Evolutionary conservation across 169 alveolate species (phyloP), one percentile per base, ranked within the genome.

Genomic region (Plasmodium sp.): DNA sequence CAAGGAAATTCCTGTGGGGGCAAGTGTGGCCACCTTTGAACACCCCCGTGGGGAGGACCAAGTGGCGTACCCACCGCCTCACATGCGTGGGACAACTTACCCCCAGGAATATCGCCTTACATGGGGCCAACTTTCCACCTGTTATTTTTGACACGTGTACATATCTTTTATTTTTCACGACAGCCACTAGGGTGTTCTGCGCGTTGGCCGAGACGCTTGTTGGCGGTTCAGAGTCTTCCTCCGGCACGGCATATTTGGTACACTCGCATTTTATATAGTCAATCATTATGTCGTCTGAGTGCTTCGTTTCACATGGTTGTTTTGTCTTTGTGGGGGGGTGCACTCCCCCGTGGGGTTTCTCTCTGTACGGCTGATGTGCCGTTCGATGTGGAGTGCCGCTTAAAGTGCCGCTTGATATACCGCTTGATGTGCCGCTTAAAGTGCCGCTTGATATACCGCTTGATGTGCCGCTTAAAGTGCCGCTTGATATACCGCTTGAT

Each of bases 231-330:
- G 33, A 86, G 43, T 86, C 84, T 51, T 86, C 86, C 22, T 86
- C 93, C 18, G 93, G 93, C 27, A 86, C 41, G 18, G 10, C 45
- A 36, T 86, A 86, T 56, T 86, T 86, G 27, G 45, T 58, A 56
- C 93, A 86, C 5, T 74, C 45, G 2, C 93, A 86, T 86, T 86
- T 86, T 86, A 86, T 27, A 75, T 86, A 56, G 5, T 74, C 93
- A 27, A 48, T 75, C 85, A 75, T 85, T 54, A 85, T 86, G 18
- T 86, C 45, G 33, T 31, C 18, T 54, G 7, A 54, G 10, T 75
- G 9, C 45, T 22, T 74, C 67, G 5, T 54, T 33, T 56, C 34
- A 18, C 48, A 71, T 71, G 41, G 14, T 5, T 22, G 27, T 72
- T 84, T 39, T 43, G 9, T 33, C 33, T 16, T 51, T 22, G 27